Evolutionary conservation across 805 yeast species (phyloP), one percentile per base, ranked within the genome.

Genomic region (Cyberlindnera euphorbiiphila): DNA sequence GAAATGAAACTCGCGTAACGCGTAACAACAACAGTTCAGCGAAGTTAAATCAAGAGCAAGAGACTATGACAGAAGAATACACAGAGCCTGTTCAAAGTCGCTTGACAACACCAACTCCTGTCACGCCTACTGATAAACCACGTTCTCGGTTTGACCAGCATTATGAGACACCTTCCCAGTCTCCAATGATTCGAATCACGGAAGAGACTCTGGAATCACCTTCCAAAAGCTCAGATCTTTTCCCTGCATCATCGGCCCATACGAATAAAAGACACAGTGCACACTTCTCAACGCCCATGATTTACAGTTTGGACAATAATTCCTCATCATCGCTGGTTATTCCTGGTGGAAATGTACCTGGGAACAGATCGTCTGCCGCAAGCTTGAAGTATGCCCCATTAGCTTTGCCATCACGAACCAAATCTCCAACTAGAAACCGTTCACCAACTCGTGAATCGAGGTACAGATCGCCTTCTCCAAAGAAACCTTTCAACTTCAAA

Each of bases 401-500:
- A 6, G 24, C 47, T 11, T 25, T 43, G 0, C 63, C 68, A 31
- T 29, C 45, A 14, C 40, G 59, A 34, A 35, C 43, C 16, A 46
- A 42, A 23, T 58, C 61, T 4, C 64, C 62, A 13, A 26, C 42
- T 4, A 51, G 64, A 23, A 31, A 39, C 40, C 44, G 62, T 28
- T 47, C 61, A 4, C 42, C 59, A 4, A 54, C 59, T 0, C 61
- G 68, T 6, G 46, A 52, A 3, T 40, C 51, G 4, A 50, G 63
- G 30, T 37, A 38, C 33, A 42, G 54, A 11, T 51, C 58, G 1
- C 44, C 53, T 1, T 51, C 57, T 1, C 57, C 58, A 8, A 54
- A 39, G 34, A 54, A 51, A 34, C 89, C 89, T 1, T 83, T 83
- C 66, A 78, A 79, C 50, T 83, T 81, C 65, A 69, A 75, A 46